Evolutionary conservation across 345 rosid genomes (phyloP), one percentile per base, ranked within the genome.

Genomic region (Microthlaspi erraticum): DNA sequence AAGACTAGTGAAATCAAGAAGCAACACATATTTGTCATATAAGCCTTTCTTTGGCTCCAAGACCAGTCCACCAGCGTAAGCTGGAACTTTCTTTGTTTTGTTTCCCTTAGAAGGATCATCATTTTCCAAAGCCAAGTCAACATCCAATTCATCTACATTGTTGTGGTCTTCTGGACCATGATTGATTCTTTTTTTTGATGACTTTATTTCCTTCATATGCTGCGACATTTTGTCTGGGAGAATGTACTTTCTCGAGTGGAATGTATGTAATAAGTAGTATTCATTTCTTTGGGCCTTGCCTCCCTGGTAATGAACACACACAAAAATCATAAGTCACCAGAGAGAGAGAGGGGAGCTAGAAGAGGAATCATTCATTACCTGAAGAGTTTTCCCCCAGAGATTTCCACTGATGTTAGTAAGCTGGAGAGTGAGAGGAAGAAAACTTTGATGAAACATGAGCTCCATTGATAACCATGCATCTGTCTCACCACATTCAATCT

Each of bases 401-500:
- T 94, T 94, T 60, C 99, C 98, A 73, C 99, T 91, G 72, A 94
- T 94, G 77, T 91, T 91, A 39, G 99, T 91, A 66, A 94, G 86
- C 82, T 94, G 96, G 45, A 97, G 98, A 12, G 99, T 94, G 68
- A 94, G 99, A 46, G 99, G 99, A 80, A 94, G 98, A 82, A 87
- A 80, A 61, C 95, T 89, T 71, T 91, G 65, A 85, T 89, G 95
- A 84, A 94, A 89, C 99, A 91, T 89, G 69, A 94, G 93, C 83
- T 94, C 99, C 99, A 94, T 81, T 19, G 99, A 88, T 66, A 94
- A 79, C 98, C 98, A 94, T 54, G 98, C 96, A 86, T 94, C 99
- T 50, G 96, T 89, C 80, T 94, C 97, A 7, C 98, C 99, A 63
- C 73, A 89, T 73, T 94, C 96, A 74, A 91, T 86, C 99, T 94